Base-by-base conservation (phyloP, 306 rosid species). In the Sphenostylis stenocarpa region DNA sequence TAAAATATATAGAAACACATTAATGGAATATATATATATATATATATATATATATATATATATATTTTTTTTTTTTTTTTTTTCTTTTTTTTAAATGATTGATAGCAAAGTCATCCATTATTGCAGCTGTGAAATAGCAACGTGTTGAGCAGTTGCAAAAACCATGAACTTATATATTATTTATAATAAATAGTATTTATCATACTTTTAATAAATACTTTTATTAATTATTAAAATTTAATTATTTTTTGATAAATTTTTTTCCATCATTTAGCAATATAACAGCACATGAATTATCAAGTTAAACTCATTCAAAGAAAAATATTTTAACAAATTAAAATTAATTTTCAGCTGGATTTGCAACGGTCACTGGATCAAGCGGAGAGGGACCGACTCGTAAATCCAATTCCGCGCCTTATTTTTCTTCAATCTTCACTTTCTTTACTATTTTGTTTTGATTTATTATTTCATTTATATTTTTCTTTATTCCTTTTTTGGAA, bases 381-480 rank as follows among this genome's bases (percentile, higher is more conserved):
- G 60, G 48, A 43, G 47, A 11, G 47, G 77, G 76, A 36, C 80
- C 76, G 3, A 19, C 86, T 41, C 20, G 85, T 74, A 84, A 85
- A 78, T 88, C 73, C 82, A 84, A 85, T 80, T 88, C 71, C 82
- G 70, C 81, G 51, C 81, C 73, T 66, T 48, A 33, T 29, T 80
- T 56, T 63, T 39, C 60, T 74, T 19, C 34, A 28, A 13, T 29
- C 67, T 20, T 49, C 55, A 31, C 55, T 7, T 19, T 29, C 26
- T 56, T 49, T 51, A 10, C 61, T 51, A 72, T 67, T 38, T 69
- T 3, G 4, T 77, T 20, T 56, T 23, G n/a, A n/a, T 26, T 34
- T 53, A 76, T 61, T 1, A 6, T 6, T 34, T 1, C n/a, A 3
- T 11, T n/a, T 28, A 9, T 19, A 26, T 47, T 52, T 44, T 57